Percentiles rank a stretch among this genome's conserved stretches.
Conservation (phyloP, 495 filamentous ascomycete species). For the Penicilliopsis zonata region DNA sequence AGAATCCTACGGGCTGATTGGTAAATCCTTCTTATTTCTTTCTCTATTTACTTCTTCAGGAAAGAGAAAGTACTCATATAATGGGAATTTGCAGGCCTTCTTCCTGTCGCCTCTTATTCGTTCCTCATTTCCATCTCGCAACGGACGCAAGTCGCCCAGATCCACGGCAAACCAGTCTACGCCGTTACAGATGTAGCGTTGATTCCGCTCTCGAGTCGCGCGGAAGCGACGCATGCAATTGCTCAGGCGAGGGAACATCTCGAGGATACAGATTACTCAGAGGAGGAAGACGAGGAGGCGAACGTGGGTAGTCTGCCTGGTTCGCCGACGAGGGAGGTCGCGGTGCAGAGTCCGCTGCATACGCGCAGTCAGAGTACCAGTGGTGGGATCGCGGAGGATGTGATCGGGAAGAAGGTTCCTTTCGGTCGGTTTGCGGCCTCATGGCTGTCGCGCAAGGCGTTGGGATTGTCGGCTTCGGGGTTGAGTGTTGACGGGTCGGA, state of each 20-base stretch:
- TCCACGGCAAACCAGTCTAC: constrained; percentile 72
- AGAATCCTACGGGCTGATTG: constrained; percentile 77
- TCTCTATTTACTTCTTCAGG: background rate
- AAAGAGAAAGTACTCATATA: background rate
- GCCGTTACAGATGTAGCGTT: constrained; percentile 75
- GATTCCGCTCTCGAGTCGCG: constrained; percentile 68
- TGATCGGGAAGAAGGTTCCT: constrained; percentile 60
- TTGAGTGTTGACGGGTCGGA: constrained; percentile 13
- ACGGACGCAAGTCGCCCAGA: constrained; percentile 77
- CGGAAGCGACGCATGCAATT: constrained; percentile 62
- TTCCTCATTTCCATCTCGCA: constrained; percentile 77
- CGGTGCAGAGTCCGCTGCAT: constrained; percentile 9
- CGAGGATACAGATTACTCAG: constrained; percentile 15
- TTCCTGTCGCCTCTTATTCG: constrained; percentile 59
- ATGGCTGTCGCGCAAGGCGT: constrained; percentile 79
- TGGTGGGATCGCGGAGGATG: constrained; percentile 70
- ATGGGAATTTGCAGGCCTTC: constrained; percentile 39
- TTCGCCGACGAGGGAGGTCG: constrained; percentile 17
- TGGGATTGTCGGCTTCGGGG: constrained; percentile 39
- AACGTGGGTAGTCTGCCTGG: constrained; percentile 21
- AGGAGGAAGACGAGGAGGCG: constrained; percentile 20
- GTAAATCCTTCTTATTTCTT: constrained; percentile 32
- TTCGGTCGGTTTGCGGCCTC: constrained; percentile 81
- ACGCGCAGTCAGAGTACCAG: constrained; percentile 26
- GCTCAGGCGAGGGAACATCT: constrained; percentile 42